Evolutionary conservation across 768 basidiomycete species (phyloP), one percentile per base, ranked within the genome.

Genomic region (Sarcomyxa edulis): DNA sequence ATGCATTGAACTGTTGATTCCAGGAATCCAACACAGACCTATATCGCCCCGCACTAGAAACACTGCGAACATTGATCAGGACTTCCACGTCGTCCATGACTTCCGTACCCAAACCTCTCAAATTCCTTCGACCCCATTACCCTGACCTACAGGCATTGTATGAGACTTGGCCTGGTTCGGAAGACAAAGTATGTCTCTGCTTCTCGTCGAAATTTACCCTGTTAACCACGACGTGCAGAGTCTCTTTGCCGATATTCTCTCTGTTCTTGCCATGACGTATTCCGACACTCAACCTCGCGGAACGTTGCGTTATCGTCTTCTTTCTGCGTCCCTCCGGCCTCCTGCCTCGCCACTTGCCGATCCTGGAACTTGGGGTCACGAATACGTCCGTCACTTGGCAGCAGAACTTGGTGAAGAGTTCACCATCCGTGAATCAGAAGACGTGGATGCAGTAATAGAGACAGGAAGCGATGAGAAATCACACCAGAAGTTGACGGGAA

Each of bases 1-100:
- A 6, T 20, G 36, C 44, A 45, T 45, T 46, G 24, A 19, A 27
- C 23, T 51, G 50, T 53, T 32, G 44, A 30, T 28, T 30, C 42
- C 40, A 98, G 95, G 95, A 99, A 81, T 56, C 86, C 42, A 81
- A 96, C 54, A 84, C 80, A 1, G 71, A 76, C 22, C 72, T 98
- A 22, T 91, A 97, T 59, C 72, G 81, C 12, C 84, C 94, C 16
- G 92, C 95, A 19, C 72, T 99, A 10, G 95, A 99, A 66, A 91
- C 91, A 3, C 73, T 99, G 7, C 78, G 95, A 33, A 92, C 87
- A 6, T 71, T 98, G 29, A 98, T 98, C 53, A 75, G 91, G 54
- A 97, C 95, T 5, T 93, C 93, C 8, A 99, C 96, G 3, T 94
- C 90, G 11, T 96, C 93, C 5, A 98, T 99, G 95, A 99, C 96